Percentiles rank a stretch among this genome's conserved stretches.
Conservation (phyloP, 176 grass and related monocot species). For the Rhynchospora breviuscula region DNA sequence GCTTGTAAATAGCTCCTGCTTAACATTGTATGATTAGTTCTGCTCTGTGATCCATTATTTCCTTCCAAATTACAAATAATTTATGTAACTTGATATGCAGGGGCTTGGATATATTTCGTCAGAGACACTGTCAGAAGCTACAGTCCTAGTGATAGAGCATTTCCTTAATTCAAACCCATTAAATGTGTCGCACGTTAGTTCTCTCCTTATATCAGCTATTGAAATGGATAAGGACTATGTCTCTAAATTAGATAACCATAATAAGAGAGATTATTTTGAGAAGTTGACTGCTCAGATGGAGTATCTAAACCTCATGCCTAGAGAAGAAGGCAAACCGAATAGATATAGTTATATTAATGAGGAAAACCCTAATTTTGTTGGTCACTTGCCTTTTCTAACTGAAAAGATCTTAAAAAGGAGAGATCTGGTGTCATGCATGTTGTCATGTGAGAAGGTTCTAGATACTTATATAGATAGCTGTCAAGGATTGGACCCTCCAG, state of each 20-base stretch:
- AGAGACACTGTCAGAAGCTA: slow-evolving; percentile 37
- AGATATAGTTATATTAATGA: not conserved
- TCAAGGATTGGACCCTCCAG: not conserved
- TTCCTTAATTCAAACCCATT: slow-evolving; percentile 43
- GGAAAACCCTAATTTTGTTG: slow-evolving; percentile 21
- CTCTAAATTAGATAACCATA: not conserved
- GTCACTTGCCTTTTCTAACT: slow-evolving; percentile 46
- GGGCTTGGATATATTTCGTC: slow-evolving; percentile 43
- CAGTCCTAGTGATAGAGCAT: slow-evolving; percentile 47
- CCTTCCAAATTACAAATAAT: not conserved
- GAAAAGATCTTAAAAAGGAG: slow-evolving; percentile 43
- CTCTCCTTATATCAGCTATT: slow-evolving; percentile 52
- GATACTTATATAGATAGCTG: slow-evolving; percentile 27
- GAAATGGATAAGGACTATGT: slow-evolving; percentile 47
- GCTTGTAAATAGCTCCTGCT: not conserved
- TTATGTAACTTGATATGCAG: slow-evolving; percentile 28
- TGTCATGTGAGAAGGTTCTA: slow-evolving; percentile 41
- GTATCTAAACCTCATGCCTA: slow-evolving; percentile 20
- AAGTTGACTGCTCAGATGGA: slow-evolving; percentile 30
- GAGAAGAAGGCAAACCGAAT: not conserved
- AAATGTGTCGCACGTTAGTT: slow-evolving; percentile 35
- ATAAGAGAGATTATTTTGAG: slow-evolving; percentile 32
- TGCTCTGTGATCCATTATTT: not conserved
- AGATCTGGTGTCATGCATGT: slow-evolving; percentile 32
- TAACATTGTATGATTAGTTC: not conserved